Evolutionary conservation across 2,329 filamentous ascomycete genomes (phyloP).

Genomic region (Diaporthe sp.): DNA sequence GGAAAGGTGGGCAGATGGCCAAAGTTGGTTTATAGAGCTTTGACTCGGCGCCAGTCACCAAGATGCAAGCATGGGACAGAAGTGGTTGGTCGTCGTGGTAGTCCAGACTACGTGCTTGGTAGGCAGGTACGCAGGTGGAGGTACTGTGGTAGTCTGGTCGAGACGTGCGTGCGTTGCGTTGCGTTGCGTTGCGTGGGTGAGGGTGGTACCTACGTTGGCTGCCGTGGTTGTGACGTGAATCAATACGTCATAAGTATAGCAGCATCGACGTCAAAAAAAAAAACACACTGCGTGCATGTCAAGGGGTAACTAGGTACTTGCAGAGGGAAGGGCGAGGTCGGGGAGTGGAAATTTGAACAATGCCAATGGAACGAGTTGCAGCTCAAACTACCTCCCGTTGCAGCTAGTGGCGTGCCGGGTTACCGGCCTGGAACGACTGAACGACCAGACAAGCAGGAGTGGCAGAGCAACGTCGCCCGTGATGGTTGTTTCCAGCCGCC

Average conservation of each 20-base stretch:
- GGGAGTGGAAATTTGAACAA: conserved; percentile 26
- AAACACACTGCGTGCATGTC: neutral
- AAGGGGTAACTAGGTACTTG: conserved; percentile 5
- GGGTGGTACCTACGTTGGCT: conserved; percentile 22
- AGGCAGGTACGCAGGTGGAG: neutral
- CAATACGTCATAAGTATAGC: conserved; percentile 33
- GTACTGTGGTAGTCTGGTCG: conserved; percentile 2
- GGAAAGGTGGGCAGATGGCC: conserved; percentile 8
- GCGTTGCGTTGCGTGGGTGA: neutral
- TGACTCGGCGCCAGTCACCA: conserved; percentile 21
- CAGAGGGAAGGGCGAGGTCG: neutral
- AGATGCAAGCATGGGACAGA: conserved; percentile 13
- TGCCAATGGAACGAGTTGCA: conserved; percentile 27
- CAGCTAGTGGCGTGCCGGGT: conserved; percentile 22
- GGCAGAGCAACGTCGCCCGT: neutral
- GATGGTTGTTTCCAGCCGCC: conserved; percentile 1
- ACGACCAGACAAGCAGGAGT: neutral
- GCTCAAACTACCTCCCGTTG: neutral
- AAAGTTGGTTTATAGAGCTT: conserved; percentile 32
- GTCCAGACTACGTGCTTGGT: neutral
- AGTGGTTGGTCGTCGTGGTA: neutral
- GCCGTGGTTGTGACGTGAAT: conserved; percentile 31
- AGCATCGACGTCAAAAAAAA: conserved; percentile 29
- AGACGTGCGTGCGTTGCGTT: neutral
- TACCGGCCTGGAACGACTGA: neutral